Base-by-base conservation (phyloP, 2,329 filamentous ascomycete species). In the Thyridium curvatum region DNA sequence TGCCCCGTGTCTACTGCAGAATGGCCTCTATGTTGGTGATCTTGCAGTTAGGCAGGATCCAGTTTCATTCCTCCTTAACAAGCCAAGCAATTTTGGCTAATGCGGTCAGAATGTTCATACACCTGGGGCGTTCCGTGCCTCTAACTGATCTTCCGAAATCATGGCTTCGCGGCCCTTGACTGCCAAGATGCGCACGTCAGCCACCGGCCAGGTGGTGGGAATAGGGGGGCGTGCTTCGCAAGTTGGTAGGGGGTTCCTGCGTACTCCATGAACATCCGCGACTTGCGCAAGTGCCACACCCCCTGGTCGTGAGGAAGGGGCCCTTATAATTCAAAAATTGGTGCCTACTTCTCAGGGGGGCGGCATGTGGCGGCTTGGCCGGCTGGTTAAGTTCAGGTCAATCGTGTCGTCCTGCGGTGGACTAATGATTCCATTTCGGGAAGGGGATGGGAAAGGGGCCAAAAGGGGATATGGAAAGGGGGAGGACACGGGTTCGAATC, bases 241-340 rank as follows among this genome's bases (percentile, higher is more conserved):
- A 64, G 60, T 12, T 62, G 51, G 40, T 67, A 47, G 0, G 71
- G 69, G 38, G 59, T 56, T 13, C 62, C 65, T 12, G 74, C 58
- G 56, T 74, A 74, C 48, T 74, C 60, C 29, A 68, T 46, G 50
- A 72, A 71, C 14, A 66, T 43, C 4, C 67, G 68, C 2, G 68
- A 64, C 39, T 72, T 68, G 54, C n/a, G n/a, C n/a, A n/a, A n/a
- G n/a, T n/a, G n/a, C n/a, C n/a, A n/a, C n/a, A n/a, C n/a, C n/a
- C n/a, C n/a, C n/a, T n/a, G n/a, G n/a, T n/a, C n/a, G n/a, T n/a
- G n/a, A n/a, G n/a, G n/a, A n/a, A n/a, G n/a, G n/a, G n/a, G n/a
- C n/a, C n/a, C n/a, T n/a, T n/a, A n/a, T n/a, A n/a, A n/a, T n/a
- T n/a, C n/a, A n/a, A n/a, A n/a, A n/a, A n/a, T n/a, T n/a, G n/a